Evolutionary conservation across 352 stramenopile species (phyloP).

Genomic region (Phytophthora vignae): DNA sequence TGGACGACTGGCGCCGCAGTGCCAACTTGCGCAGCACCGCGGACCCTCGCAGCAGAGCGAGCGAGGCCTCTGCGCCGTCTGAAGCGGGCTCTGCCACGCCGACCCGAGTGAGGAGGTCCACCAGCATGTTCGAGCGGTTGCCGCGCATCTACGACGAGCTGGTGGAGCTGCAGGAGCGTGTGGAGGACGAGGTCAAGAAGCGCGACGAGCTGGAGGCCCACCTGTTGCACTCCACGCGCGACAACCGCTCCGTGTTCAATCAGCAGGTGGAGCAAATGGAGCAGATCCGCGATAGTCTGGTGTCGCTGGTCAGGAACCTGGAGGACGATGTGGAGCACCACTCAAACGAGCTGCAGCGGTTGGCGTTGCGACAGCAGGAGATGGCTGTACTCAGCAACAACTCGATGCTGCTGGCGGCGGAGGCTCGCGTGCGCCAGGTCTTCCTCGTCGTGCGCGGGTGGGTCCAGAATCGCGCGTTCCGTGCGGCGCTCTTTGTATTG

Average conservation of each 20-base stretch:
- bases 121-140: constrained; percentile 75
- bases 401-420: constrained; percentile 55
- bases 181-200: constrained; percentile 78
- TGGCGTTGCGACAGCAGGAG: constrained; percentile 49
- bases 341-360: constrained; percentile 67
- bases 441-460: constrained; percentile 48
- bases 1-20: constrained; percentile 83
- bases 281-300: constrained; percentile 59
- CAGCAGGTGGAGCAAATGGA: constrained; percentile 64
- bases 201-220: constrained; percentile 74
- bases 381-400: constrained; percentile 42
- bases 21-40: constrained; percentile 43
- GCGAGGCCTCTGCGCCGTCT: constrained; percentile 26
- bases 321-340: constrained; percentile 71
- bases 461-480: constrained; percentile 58
- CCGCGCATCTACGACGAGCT: constrained; percentile 75
- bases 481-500: constrained; percentile 60
- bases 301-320: constrained; percentile 61
- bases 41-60: constrained; percentile 15
- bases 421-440: constrained; percentile 48
- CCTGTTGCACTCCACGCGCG: constrained; percentile 65
- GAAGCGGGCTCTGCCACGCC: constrained; percentile 27
- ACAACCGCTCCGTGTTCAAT: constrained; percentile 66
- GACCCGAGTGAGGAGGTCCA: constrained; percentile 36
- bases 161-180: constrained; percentile 66